Base-by-base conservation (phyloP, 306 rosid genomes). In the Benincasa hispida region DNA sequence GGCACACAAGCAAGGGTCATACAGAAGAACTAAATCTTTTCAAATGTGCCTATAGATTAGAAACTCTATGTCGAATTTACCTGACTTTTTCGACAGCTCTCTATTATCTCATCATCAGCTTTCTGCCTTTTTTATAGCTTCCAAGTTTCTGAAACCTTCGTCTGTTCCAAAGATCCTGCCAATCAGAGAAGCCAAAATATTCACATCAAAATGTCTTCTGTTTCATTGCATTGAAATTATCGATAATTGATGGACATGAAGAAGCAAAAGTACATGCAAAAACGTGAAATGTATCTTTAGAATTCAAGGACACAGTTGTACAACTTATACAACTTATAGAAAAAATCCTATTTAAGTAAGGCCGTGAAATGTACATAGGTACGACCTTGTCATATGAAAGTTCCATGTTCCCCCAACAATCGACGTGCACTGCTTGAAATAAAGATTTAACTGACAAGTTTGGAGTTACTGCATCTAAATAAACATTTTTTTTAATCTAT, bases 161-260 rank as follows among this genome's bases (percentile, higher is more conserved):
- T 93, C 97, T 19, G 96, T 93, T 66, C 96, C 97, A 83, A 91
- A 93, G 77, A 93, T 74, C 96, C 98, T 93, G 88, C 45, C 50
- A 39, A 56, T 10, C 2, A 56, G 63, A 70, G 37, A 47, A 47
- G 14, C 37, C 58, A 3, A 41, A 68, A 68, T 32, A 24, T 68
- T 28, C 18, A 22, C 12, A 0, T 41, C 54, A 14, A 22, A 22
- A 3, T 2, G 21, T 68, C 13, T 68, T 13, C n/a, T 22, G 7
- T 67, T 37, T 21, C 28, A 15, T 9, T 37, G 45, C 17, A 3
- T 10, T 32, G 2, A 10, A 2, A 39, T 22, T 22, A 41, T 67
- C 54, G 11, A 67, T 21, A 19, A 10, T 14, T 1, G 11, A 69
- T 42, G 75, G 3, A 69, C 35, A 69, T 0, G 35, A 22, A 6